These are phyloP conservation scores for Coniella vitis DNA, from an alignment of 2,329 filamentous ascomycete genomes.

Conservation along the genomic window DNA sequence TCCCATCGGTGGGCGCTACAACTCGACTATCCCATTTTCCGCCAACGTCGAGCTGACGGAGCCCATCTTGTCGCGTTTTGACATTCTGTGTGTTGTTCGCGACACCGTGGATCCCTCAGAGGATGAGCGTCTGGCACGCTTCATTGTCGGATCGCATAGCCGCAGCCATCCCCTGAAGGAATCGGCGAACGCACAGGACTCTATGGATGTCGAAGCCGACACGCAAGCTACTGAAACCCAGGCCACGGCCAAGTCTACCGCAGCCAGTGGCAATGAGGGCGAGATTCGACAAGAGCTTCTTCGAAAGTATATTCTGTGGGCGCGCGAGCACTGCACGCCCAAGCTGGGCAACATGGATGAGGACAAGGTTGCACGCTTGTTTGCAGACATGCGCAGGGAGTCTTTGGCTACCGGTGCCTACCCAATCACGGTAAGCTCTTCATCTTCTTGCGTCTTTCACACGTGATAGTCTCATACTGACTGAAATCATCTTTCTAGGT, in stretches of 20 bases:
- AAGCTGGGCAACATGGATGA: constrained; percentile 98
- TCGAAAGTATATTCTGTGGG: constrained; percentile 95
- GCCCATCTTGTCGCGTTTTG: constrained; percentile 95
- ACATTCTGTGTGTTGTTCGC: constrained; percentile 91
- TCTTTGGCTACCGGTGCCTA: constrained; percentile 91
- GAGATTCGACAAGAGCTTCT: constrained; percentile 87
- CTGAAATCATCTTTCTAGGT: constrained; percentile 51
- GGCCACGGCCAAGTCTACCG: constrained; percentile 14
- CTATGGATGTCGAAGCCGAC: constrained; percentile 57
- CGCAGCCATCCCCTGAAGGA: constrained; percentile 63
- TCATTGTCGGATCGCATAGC: constrained; percentile 91
- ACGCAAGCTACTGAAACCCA: constrained; percentile 29
- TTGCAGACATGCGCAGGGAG: constrained; percentile 93
- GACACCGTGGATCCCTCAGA: constrained; percentile 90
- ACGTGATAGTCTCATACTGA: not conserved
- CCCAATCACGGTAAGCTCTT: constrained; percentile 79
- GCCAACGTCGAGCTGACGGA: constrained; percentile 96
- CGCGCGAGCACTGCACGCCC: constrained; percentile 78
- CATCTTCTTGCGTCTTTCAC: not conserved
- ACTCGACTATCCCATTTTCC: constrained; percentile 90
- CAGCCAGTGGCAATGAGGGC: constrained; percentile 39
- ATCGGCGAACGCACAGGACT: constrained; percentile 39
- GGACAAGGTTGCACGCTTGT: constrained; percentile 89
- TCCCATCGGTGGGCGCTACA: constrained; percentile 92
- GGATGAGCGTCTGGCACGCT: constrained; percentile 87